A percentile compares a stretch with the other conserved stretches of the same genome.
These are phyloP conservation scores for Calamus simplicifolius DNA, from an alignment of 176 grass and related monocot genomes.

Conservation along the genomic window DNA sequence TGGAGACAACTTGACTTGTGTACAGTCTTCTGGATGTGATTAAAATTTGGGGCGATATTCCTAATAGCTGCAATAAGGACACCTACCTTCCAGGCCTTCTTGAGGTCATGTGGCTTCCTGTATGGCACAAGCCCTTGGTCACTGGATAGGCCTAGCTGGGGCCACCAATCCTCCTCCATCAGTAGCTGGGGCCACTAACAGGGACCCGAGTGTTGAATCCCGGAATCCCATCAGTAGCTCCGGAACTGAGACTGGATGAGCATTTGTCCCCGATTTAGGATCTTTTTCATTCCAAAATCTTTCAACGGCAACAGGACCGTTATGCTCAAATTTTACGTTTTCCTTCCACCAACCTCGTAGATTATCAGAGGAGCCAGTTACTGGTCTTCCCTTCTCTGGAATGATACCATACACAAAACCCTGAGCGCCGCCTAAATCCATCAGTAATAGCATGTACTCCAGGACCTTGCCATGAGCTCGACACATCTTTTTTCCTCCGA, in stretches of 20 bases:
- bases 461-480: conserved; percentile 1
- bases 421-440: not conserved
- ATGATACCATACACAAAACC: conserved; percentile 7
- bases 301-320: not conserved
- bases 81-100: not conserved
- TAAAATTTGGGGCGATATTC: not conserved
- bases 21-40: not conserved
- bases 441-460: not conserved
- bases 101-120: conserved; percentile 1
- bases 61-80: not conserved
- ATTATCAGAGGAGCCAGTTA: conserved; percentile 1
- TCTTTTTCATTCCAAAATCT: not conserved
- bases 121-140: not conserved
- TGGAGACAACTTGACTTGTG: not conserved
- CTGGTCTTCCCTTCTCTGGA: conserved; percentile 1
- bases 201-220: not conserved
- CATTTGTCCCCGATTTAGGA: not conserved
- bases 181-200: no score
- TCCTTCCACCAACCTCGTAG: conserved; percentile 11
- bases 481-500: not conserved
- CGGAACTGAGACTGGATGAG: not conserved
- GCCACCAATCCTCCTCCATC: not conserved
- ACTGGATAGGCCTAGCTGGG: not conserved
- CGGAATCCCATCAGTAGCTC: not conserved
- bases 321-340: not conserved